phyloP scores from a whole-genome alignment of 2,329 filamentous ascomycete genomes.

The Fusarium chaquense region DNA sequence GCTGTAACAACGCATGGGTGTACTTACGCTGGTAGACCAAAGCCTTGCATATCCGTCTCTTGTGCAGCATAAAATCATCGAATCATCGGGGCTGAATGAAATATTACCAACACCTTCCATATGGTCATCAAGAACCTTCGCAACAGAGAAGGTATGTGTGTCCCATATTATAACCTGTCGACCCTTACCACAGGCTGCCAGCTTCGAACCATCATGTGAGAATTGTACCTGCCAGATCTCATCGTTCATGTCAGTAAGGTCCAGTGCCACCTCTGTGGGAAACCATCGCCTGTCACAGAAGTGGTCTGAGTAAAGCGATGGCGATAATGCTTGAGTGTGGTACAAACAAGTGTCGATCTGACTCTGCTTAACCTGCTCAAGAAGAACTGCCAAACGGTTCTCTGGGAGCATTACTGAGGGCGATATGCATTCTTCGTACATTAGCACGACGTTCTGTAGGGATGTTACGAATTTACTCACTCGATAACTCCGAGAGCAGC shows the following conservation, averaged over 20 bases:
- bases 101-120: conserved; percentile 80
- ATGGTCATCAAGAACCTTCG: conserved; percentile 74
- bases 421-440: conserved; percentile 83
- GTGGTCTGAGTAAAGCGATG: conserved; percentile 92
- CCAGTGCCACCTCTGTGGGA: conserved; percentile 76
- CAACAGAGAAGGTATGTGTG: conserved; percentile 73
- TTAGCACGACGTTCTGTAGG: not conserved
- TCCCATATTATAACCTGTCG: conserved; percentile 85
- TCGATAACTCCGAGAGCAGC: conserved; percentile 85
- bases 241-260: conserved; percentile 78
- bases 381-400: conserved; percentile 82
- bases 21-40: conserved; percentile 77
- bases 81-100: conserved; percentile 92
- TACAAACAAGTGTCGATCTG: conserved; percentile 89
- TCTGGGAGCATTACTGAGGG: conserved; percentile 97
- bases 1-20: not conserved
- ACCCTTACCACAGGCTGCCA: conserved; percentile 86
- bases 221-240: conserved; percentile 95
- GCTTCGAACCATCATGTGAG: conserved; percentile 83
- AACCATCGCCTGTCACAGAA: conserved; percentile 83
- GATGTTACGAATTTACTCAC: conserved; percentile 61
- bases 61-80: conserved; percentile 85
- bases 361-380: conserved; percentile 84
- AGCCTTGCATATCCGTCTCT: conserved; percentile 78
- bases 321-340: conserved; percentile 82